Evolutionary conservation across 345 rosid species (phyloP), one percentile per base, ranked within the genome.

Genomic region (Dipteronia sinensis): DNA sequence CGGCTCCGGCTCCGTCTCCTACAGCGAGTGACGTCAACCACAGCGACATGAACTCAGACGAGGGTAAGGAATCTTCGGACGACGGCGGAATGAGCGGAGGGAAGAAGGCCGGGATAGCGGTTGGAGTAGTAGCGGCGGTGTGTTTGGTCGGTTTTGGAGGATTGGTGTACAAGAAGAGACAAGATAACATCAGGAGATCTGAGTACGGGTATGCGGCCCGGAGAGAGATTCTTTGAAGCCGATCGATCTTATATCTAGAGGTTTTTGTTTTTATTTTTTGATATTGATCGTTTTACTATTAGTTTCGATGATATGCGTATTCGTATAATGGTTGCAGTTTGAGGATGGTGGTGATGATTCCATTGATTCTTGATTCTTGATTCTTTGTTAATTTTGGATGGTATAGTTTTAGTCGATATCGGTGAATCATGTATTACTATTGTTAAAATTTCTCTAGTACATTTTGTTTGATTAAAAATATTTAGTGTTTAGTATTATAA

Each of bases 91-190:
- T 82, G 76, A 80, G 83, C 79, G 89, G 89, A 25, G 92, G 93
- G 31, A 81, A 88, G 83, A 90, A 86, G 84, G 92, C 88, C 0
- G 93, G 95, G 49, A 85, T 89, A 49, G 91, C 75, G 59, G 34
- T 89, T 13, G 93, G 83, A 53, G 88, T 87, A 76, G 19, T 90
- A 1, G 82, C 76, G 65, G 90, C 86, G 31, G 92, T 78, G 44
- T 80, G 88, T 59, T 42, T 89, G 69, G 88, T 86, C 8, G 91
- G 87, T 11, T 1, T 89, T 1, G 92, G 87, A 0, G 97, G 89
- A 10, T 22, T 80, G 38, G 85, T 90, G 68, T 83, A 86, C 78
- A 92, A 88, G 88, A 89, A 86, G 88, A 89, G 99, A 73, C 88
- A 78, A 64, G 89, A 95, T 1, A 95, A 95, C 53, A 29, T 88